phyloP scores from a whole-genome alignment of 805 yeast species.

The Priceomyces castillae region DNA sequence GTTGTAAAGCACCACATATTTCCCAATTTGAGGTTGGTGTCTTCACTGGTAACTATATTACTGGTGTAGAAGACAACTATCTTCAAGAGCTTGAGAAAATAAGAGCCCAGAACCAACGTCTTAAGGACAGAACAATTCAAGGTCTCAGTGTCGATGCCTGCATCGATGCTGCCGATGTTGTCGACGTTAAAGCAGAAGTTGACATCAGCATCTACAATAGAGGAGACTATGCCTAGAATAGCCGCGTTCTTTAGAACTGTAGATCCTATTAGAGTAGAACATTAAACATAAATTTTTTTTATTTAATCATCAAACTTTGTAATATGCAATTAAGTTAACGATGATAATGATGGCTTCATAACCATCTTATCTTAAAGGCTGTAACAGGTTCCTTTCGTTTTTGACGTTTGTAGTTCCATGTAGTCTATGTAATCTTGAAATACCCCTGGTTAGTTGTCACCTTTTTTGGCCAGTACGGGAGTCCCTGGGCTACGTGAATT shows the following conservation, averaged over 20 bases:
- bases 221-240: constrained; percentile 54
- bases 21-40: constrained; percentile 91
- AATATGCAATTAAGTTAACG: no score
- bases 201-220: constrained; percentile 57
- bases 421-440: no score
- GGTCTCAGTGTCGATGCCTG: constrained; percentile 44
- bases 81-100: constrained; percentile 76
- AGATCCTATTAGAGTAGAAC: no score
- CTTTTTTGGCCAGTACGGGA: neutral
- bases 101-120: constrained; percentile 71
- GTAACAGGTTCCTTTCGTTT: no score
- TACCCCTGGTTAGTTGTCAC: no score
- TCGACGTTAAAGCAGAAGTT: constrained; percentile 76
- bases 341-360: no score
- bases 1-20: constrained; percentile 58
- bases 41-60: constrained; percentile 88
- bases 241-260: no score
- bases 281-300: no score
- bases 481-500: neutral
- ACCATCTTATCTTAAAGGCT: no score
- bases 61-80: constrained; percentile 88
- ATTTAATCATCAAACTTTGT: no score
- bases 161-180: constrained; percentile 42
- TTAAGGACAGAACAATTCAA: constrained; percentile 33
- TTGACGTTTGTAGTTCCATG: no score